Evolutionary conservation across 108 stramenopile species (phyloP).

Genomic region (Tribonema minus): DNA sequence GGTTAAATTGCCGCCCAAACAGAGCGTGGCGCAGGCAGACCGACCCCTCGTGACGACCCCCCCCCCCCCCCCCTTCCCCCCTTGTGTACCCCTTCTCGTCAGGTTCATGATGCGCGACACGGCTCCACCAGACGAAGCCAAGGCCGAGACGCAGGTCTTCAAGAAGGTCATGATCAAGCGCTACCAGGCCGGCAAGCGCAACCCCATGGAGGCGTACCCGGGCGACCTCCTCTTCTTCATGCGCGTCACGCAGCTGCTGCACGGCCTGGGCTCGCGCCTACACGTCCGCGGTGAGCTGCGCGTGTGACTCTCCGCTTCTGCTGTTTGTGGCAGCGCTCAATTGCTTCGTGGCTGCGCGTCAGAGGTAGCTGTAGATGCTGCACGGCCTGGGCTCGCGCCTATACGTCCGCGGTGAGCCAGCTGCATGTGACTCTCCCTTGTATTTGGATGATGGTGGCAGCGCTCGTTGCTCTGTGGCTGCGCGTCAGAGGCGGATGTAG

Average conservation of each 20-base stretch:
- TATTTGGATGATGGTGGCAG: no score
- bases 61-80: neutral
- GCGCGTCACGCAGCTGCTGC: conserved; percentile 34
- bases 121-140: conserved; percentile 14
- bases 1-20: no score
- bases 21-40: no score
- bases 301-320: no score
- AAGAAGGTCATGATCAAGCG: conserved; percentile 13
- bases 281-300: no score
- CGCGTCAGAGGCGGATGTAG: no score
- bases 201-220: conserved; percentile 36
- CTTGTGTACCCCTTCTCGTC: neutral
- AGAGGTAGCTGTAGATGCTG: conserved; percentile 29
- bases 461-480: no score
- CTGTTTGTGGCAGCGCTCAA: no score
- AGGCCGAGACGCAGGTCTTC: neutral
- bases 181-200: conserved; percentile 3
- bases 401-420: no score
- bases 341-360: no score
- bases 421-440: no score
- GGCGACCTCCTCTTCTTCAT: conserved; percentile 45
- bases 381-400: conserved; percentile 35
- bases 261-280: conserved; percentile 34
- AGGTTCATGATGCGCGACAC: conserved; percentile 36
- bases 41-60: no score